A percentile compares a stretch with the other conserved stretches of the same genome.
These are phyloP conservation scores for Calonectria ilicicola DNA, from an alignment of 2,329 filamentous ascomycete genomes.

Conservation along the genomic window DNA sequence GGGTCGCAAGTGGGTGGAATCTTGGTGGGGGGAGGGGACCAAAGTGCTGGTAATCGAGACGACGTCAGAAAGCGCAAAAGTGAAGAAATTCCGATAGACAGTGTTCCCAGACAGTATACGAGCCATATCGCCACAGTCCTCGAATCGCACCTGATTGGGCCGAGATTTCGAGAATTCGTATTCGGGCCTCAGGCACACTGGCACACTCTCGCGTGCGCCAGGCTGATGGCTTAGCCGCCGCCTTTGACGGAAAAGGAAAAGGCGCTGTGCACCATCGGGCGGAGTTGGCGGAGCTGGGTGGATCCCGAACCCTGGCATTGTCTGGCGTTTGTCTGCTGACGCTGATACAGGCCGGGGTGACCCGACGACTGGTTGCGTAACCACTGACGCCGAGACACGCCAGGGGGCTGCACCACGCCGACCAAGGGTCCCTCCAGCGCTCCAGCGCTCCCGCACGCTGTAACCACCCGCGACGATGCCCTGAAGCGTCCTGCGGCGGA, in stretches of 20 bases:
- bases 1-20: constrained; percentile 11
- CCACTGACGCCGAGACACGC: constrained; percentile 7
- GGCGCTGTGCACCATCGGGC: background rate
- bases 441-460: background rate
- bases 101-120: background rate
- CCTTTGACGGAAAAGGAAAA: background rate
- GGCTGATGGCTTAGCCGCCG: constrained; percentile 1
- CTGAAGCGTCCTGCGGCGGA: background rate
- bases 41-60: constrained; percentile 22
- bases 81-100: constrained; percentile 41
- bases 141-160: constrained; percentile 31
- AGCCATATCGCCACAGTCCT: constrained; percentile 1
- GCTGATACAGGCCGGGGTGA: background rate
- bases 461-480: background rate
- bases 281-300: constrained; percentile 1
- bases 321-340: constrained; percentile 11
- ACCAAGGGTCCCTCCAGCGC: background rate
- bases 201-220: background rate
- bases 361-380: constrained; percentile 5
- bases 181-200: constrained; percentile 16
- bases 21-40: background rate
- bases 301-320: background rate
- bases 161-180: background rate
- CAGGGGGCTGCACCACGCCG: background rate
- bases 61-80: constrained; percentile 39